Base-by-base conservation (phyloP, 805 yeast species). In the Yueomyces sinensis region DNA sequence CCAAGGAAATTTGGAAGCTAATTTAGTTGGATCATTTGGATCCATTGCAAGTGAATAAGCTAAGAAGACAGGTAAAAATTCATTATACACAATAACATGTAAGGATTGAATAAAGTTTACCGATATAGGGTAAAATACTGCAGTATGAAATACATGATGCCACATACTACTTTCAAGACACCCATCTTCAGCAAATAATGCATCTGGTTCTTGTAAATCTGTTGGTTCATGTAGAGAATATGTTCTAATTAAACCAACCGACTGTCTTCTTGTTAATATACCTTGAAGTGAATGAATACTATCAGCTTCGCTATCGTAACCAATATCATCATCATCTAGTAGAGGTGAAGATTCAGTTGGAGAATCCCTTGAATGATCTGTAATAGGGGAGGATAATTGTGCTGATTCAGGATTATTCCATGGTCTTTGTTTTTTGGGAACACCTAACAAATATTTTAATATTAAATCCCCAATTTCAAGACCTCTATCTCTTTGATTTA, bases 1-100 rank as follows among this genome's bases (percentile, higher is more conserved):
- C 53, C 65, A 63, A 7, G 79, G 79, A 43, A 73, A 70, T 31
- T 53, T 44, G 13, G 66, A 58, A 13, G 38, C 33, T 33, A 51
- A 34, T 4, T 37, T 37, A 16, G 52, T 54, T 5, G 48, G 41
- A 11, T 41, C 37, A 30, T 47, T 53, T 16, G 41, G 35, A 32
- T 40, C 41, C 17, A 25, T 37, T 9, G 46, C 47, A 29, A 50
- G 41, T 32, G 52, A 56, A 40, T 55, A 54, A 2, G 77, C 73
- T 13, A 74, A 54, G 36, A 66, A 66, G 3, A 74, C 65, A 1
- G 81, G 80, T 30, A 74, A 45, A 35, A 74, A 68, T 47, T 73
- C 78, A 24, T 66, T 63, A 46, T 57, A 70, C 4, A 70, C 72
- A 13, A 68, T 54, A 11, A 57, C 47, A 46, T 69, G 75, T 32